Evolutionary conservation across 1,284 basidiomycete species (phyloP).

Genomic region (Cystobasidium pallidum): DNA sequence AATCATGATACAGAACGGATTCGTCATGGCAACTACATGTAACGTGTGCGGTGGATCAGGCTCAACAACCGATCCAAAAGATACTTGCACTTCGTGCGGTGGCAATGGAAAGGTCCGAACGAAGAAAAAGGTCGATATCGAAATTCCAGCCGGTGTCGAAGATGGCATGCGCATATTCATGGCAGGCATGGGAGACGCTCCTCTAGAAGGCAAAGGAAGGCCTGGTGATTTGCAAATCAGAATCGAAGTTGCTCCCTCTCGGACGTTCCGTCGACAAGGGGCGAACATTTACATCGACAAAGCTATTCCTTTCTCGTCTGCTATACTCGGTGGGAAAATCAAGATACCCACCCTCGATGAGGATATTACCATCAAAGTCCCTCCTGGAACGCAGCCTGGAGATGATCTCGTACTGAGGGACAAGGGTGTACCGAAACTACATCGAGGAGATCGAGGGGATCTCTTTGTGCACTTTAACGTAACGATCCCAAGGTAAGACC

Average conservation of each 20-base stretch:
- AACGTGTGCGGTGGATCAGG: slow-evolving; percentile 82
- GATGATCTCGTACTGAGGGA: slow-evolving; percentile 95
- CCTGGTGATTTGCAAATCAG: slow-evolving; percentile 87
- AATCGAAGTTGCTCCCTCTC: slow-evolving; percentile 79
- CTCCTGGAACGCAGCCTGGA: slow-evolving; percentile 90
- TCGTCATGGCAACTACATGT: slow-evolving; percentile 97
- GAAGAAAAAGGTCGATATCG: slow-evolving; percentile 76
- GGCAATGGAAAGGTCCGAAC: slow-evolving; percentile 86
- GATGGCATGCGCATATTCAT: slow-evolving; percentile 94
- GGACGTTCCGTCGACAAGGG: slow-evolving; percentile 88
- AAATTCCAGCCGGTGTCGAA: slow-evolving; percentile 89
- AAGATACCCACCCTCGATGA: slow-evolving; percentile 94
- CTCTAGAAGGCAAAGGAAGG: slow-evolving; percentile 69
- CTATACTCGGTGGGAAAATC: slow-evolving; percentile 86
- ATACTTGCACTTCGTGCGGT: slow-evolving; percentile 78
- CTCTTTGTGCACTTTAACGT: slow-evolving; percentile 87
- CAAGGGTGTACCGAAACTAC: slow-evolving; percentile 73
- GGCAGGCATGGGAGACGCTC: slow-evolving; percentile 80
- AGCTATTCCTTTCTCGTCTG: slow-evolving; percentile 87
- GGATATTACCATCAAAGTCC: slow-evolving; percentile 91
- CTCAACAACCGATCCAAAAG: slow-evolving; percentile 73
- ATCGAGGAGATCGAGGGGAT: slow-evolving; percentile 66
- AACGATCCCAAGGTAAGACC: slow-evolving; percentile 80
- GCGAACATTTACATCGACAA: slow-evolving; percentile 88
- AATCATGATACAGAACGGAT: slow-evolving; percentile 89